phyloP scores from a whole-genome alignment of 306 rosid genomes.

The Rubus idaeus region DNA sequence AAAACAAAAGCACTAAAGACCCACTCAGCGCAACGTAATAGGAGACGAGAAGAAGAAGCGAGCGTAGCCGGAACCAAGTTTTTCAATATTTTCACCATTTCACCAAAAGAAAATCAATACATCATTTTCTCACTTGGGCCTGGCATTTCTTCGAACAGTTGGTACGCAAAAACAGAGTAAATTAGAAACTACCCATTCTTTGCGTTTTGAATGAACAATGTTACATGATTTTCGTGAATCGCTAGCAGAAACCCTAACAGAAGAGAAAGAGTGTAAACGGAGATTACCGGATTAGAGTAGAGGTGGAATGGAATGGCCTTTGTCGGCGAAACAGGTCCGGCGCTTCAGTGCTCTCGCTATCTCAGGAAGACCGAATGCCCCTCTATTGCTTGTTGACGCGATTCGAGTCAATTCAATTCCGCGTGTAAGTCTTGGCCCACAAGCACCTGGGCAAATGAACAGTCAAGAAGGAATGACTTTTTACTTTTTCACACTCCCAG shows the following conservation, averaged over 20 bases:
- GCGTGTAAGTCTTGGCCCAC: no score
- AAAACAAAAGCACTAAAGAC: not conserved
- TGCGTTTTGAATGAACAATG: not conserved
- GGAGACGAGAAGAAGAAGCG: not conserved
- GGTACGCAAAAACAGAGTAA: slow-evolving; percentile 4
- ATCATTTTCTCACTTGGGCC: not conserved
- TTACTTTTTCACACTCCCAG: no score
- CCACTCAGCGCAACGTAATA: no score
- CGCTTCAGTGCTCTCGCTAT: not conserved
- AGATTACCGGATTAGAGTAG: not conserved
- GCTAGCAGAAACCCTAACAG: not conserved
- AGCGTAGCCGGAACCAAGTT: not conserved
- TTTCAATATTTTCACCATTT: not conserved
- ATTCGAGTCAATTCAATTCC: no score
- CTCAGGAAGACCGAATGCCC: not conserved
- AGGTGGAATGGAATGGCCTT: not conserved
- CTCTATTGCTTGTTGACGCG: no score
- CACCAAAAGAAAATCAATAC: not conserved
- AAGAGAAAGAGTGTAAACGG: not conserved
- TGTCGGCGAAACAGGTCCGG: not conserved
- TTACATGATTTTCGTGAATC: not conserved
- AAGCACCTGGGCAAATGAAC: no score
- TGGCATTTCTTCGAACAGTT: slow-evolving; percentile 26
- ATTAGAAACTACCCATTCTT: not conserved
- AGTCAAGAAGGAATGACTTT: no score